Evolutionary conservation across 345 rosid species (phyloP), one percentile per base, ranked within the genome.

Genomic region (Raphanus raphanistrum): DNA sequence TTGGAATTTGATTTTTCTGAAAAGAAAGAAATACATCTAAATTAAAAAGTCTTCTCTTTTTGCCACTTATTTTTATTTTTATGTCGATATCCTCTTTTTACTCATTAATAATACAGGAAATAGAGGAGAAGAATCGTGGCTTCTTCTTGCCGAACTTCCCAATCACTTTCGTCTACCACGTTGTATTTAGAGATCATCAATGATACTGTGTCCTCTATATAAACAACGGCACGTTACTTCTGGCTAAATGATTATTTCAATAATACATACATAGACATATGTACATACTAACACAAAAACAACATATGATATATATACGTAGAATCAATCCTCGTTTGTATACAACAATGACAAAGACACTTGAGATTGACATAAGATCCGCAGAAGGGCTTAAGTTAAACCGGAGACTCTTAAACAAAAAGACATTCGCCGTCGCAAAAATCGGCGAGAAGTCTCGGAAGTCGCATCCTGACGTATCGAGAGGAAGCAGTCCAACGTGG

Each of bases 351-450:
- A 35, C 74, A 15, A 67, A 60, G 63, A 73, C 73, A 35, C 27
- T 93, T 8, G 93, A 91, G 79, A 74, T 90, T 76, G 82, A 86
- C 0, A n/a, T 84, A 4, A 76, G 86, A 62, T 88, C 94, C 0
- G 91, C 87, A 10, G 94, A 92, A 63, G 85, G 88, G 35, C 82
- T 92, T 0, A 79, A 82, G 13, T 16, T 82, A 15, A 77, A 87
- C 43, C 48, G 86, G 4, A 87, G 66, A 79, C 41, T 78, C 0
- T 43, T 87, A 15, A 85, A 84, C 29, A 83, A 73, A 74, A 83
- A 86, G 35, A 60, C 87, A 0, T 76, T 68, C 32, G 88, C 74
- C 0, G 62, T 66, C 11, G 85, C 83, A 6, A 77, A 8, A 36
- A n/a, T 67, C 28, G 86, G 82, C 6, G 70, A 82, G 17, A 71